A percentile compares a stretch with the other conserved stretches of the same genome.
phyloP scores from a whole-genome alignment of 2,329 filamentous ascomycete genomes.

The Exophiala sp. region DNA sequence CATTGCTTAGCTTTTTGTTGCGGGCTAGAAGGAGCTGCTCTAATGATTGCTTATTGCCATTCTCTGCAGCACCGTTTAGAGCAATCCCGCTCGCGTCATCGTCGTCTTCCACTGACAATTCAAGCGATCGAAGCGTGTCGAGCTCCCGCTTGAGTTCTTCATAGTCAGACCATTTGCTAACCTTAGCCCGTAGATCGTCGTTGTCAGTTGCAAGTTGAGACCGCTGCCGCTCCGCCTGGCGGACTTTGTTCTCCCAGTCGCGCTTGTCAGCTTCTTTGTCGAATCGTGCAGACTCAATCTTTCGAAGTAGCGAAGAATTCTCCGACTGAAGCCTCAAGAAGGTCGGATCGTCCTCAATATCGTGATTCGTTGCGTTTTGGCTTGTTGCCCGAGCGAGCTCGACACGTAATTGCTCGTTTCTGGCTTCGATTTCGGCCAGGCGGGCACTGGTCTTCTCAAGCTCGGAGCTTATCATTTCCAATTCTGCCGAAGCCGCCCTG shows the following conservation, averaged over 20 bases:
- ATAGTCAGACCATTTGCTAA: constrained; percentile 89
- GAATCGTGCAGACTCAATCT: constrained; percentile 76
- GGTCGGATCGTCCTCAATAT: constrained; percentile 77
- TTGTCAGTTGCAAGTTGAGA: constrained; percentile 73
- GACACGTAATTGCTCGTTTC: constrained; percentile 87
- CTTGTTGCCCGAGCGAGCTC: constrained; percentile 89
- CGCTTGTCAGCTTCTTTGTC: constrained; percentile 80
- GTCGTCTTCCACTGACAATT: constrained; percentile 88
- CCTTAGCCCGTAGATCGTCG: constrained; percentile 72
- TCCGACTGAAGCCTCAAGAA: constrained; percentile 88
- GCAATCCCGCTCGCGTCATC: constrained; percentile 48
- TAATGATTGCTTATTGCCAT: constrained; percentile 71
- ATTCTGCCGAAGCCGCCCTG: constrained; percentile 77
- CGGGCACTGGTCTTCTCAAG: constrained; percentile 83
- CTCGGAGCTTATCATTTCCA: constrained; percentile 90
- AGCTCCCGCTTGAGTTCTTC: constrained; percentile 95
- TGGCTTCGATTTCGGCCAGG: constrained; percentile 83
- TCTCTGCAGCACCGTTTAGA: constrained; percentile 50
- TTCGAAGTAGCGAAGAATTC: constrained; percentile 86
- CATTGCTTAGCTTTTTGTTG: constrained; percentile 95
- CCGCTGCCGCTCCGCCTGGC: constrained; percentile 75
- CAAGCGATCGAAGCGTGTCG: constrained; percentile 87
- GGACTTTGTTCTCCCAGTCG: constrained; percentile 69
- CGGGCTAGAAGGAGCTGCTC: constrained; percentile 87
- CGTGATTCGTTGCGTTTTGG: constrained; percentile 58